Base-by-base conservation (phyloP, 805 yeast genomes). In the Ogataea paradorogensis region DNA sequence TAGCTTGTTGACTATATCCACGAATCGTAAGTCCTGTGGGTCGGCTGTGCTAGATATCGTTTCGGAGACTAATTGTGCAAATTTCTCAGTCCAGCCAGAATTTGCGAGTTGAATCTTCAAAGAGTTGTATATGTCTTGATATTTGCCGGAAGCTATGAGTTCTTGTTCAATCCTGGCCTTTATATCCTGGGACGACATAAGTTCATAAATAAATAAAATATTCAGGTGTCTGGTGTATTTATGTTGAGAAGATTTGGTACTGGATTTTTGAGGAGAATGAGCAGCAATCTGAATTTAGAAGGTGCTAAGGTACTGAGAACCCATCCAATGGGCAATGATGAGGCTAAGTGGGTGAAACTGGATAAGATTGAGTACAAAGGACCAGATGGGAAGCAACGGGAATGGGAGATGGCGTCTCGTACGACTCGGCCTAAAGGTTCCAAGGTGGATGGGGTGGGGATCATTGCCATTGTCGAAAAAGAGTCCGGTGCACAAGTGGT, bases 351-450 rank as follows among this genome's bases (percentile, higher is more conserved):
- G 86, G 75, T 83, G 35, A 74, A 77, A 31, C 65, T 86, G 33
- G 73, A 81, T 44, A 82, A 77, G 56, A 69, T 87, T 47, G 73
- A 76, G 32, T 88, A 86, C 59, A 44, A 52, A n/a, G 95, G 84
- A 50, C 91, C 95, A 5, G 66, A 67, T 18, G 95, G 95, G 1
- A 67, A 62, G 11, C 60, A 58, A 11, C 73, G 97, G 28, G 82
- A 80, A 36, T 91, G 98, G 97, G 99, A 91, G 62, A 82, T 80
- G 76, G 95, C 95, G 3, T 76, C 84, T 1, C 71, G 96, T 45
- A 75, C 78, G 35, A 89, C 96, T 7, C 69, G 95, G 37, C 75
- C 80, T 8, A 70, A 63, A 20, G 76, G 75, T 9, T 65, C 80
- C 10, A 77, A 74, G 4, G 70, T 82, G 18, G 99, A 91, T 59